Evolutionary conservation across 1,284 basidiomycete species (phyloP), one percentile per base, ranked within the genome.

Genomic region (Naganishia albida): DNA sequence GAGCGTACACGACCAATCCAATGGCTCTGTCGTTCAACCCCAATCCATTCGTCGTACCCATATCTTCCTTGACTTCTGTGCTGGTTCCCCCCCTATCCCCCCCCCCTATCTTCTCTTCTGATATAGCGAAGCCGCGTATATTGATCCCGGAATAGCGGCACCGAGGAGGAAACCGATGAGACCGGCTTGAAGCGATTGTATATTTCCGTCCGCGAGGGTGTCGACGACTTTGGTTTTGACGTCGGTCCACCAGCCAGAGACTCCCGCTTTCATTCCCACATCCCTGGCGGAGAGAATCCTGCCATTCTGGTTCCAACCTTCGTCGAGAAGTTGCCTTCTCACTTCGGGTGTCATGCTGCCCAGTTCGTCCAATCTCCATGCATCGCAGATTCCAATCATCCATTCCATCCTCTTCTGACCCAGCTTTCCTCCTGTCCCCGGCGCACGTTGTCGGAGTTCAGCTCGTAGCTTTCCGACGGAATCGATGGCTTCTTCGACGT

Each of bases 371-470:
- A 82, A 68, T 4, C 70, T 64, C 71, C 93, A 98, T 42, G 82
- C 79, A 68, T 92, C 91, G 79, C 93, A 97, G 4, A 97, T 82
- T 63, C 86, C 84, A 30, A 90, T 87, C 91, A 98, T 97, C 94
- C 93, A 98, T 70, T 85, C 84, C 95, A 99, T 99, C 74, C 95
- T 83, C 73, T 73, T 70, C 68, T 76, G 72, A n/a, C 75, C 75
- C 48, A 78, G 62, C 54, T 70, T 64, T 0, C 79, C 79, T 0
- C 90, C 92, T 2, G 77, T 78, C 66, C 79, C 80, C 0, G 80
- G 80, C 4, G 80, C 83, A n/a, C 76, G 68, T 64, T 79, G 75
- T 6, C 84, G 72, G 59, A 85, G 67, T 70, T 81, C 79, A 7
- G 67, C 69, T 8, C 84, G 68, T 3, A 85, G 70, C 48, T 72